Base-by-base conservation (phyloP, 108 stramenopile species). In the Chaetoceros muelleri region DNA sequence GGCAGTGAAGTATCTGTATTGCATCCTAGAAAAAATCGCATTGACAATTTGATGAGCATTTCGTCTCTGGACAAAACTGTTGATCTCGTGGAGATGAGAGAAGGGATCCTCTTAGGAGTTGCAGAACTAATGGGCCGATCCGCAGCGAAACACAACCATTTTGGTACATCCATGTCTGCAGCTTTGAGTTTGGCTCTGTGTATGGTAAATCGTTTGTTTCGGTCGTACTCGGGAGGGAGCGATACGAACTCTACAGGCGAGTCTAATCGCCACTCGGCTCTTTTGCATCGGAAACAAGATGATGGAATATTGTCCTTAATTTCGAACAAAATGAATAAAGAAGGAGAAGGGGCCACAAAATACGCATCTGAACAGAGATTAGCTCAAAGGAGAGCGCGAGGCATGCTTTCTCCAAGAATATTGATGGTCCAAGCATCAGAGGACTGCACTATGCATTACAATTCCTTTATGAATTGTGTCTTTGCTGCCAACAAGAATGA, bases 381-480 rank as follows among this genome's bases (percentile, higher is more conserved):
- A 46, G 34, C 58, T 18, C 59, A 60, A 27, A 27, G 28, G 13
- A 18, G 21, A 31, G 10, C 29, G 55, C 63, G 50, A 28, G 52
- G 30, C 20, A 25, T 55, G 8, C 44, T 70, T 5, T 78, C 87
- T 7, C 85, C 90, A 20, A 73, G 90, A 40, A 65, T 78, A 21
- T 68, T 93, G 16, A 57, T 93, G 29, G 60, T 93, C 7, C 90
- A 93, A 71, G 86, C 87, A 17, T 84, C 90, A 18, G 80, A 83
- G 26, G 90, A 93, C 68, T 70, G 83, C 20, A 70, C 86, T 10
- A 49, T 79, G 13, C 87, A 93, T 54, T 93, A 93, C 83, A 93
- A 93, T 58, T 84, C 87, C 44, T 57, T 93, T 8, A 93, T 93
- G 87, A 93, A 93, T 58, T 93, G 90, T 55, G 79, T 80, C 27